Conservation (phyloP, 768 basidiomycete genomes). For the Lactarius akahatsu region DNA sequence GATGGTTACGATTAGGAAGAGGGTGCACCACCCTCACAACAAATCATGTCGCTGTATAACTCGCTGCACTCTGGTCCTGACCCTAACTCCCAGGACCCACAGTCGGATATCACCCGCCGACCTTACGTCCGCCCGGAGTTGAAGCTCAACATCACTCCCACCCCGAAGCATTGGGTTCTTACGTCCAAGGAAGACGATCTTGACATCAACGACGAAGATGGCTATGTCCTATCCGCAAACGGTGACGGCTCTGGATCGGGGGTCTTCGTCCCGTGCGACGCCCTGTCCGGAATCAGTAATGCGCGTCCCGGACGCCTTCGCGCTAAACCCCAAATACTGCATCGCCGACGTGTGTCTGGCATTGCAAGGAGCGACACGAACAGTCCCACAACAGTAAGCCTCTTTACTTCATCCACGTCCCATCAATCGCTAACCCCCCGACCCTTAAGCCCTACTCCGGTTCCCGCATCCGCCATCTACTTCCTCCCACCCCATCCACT, state of each 20-base stretch:
- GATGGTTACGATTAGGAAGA: constrained; percentile 1
- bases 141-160: constrained; percentile 9
- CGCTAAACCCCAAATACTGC: constrained; percentile 3
- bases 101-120: constrained; percentile 6
- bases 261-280: constrained; percentile 17
- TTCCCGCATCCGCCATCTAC: constrained; percentile 17
- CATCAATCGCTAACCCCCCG: neutral
- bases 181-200: neutral
- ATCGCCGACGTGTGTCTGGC: constrained; percentile 23
- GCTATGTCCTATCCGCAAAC: constrained; percentile 25
- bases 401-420: neutral
- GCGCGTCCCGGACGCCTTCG: constrained; percentile 23
- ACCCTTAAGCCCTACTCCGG: constrained; percentile 6
- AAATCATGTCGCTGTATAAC: neutral
- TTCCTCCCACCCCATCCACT: constrained; percentile 20
- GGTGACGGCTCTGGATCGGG: constrained; percentile 20
- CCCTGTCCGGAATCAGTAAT: constrained; percentile 10
- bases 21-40: neutral
- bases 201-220: constrained; percentile 29
- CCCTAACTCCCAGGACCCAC: neutral
- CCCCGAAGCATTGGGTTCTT: constrained; percentile 13
- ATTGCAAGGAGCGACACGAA: constrained; percentile 4
- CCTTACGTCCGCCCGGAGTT: constrained; percentile 16
- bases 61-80: neutral
- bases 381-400: constrained; percentile 21